Base-by-base conservation (phyloP, 31 red algal genomes). In the Asparagopsis taxiformis region DNA sequence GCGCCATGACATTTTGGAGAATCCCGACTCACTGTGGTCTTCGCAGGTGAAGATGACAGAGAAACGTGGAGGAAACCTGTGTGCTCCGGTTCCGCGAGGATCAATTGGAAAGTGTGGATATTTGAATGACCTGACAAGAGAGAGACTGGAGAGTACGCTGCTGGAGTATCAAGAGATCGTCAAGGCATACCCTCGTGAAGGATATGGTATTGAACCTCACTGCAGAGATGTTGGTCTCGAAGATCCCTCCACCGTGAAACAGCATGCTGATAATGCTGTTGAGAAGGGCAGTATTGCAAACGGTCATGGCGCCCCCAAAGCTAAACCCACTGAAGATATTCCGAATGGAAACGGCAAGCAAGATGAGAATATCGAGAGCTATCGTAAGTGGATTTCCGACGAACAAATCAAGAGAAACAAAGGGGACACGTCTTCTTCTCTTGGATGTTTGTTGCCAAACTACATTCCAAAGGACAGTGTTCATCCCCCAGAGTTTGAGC, bases 1-100 rank as follows among this genome's bases (percentile, higher is more conserved):
- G 0, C 66, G 73, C n/a, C 84, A 89, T 37, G 63, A 77, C 1
- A 79, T 89, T 32, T 49, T 89, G 22, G 64, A 89, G 22, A 79
- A 89, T 43, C 23, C 54, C 0, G 60, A 89, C 57, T 65, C 66
- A 25, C 39, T 89, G 15, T 79, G 65, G 65, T 6, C 73, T 16
- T 61, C 74, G 17, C 73, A 78, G 43, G 9, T 81, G 26, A 90
- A 80, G 56, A 90, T 90, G 86, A 90, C 76, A 3, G 75, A 90
- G 70, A 90, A 90, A 38, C 57, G 86, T 1, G 86, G 86, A 51
- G 86, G 86, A 3, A 90, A 90, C 35, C 68, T 90, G 26, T 80
- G 73, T 50, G 84, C 84, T 0, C 84, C 84, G 1, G 26, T 89
- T 13, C 84, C 84, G 7, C 35, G 56, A 23, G 74, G 84, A n/a